phyloP scores from a whole-genome alignment of 495 filamentous ascomycete species.

The Penicillium canariense region DNA sequence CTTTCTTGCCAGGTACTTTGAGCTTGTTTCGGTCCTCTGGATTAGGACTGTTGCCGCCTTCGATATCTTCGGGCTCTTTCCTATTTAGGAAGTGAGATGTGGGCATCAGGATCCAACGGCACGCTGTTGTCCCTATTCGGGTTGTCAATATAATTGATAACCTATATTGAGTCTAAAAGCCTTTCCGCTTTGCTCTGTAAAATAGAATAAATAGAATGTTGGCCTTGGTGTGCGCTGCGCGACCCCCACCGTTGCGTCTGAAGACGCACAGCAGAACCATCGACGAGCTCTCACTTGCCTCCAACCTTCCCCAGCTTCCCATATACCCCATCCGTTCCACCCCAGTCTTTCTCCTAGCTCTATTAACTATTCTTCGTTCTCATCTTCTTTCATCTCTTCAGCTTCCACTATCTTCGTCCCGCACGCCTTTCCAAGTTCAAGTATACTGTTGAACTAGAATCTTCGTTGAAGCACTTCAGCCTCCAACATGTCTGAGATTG shows the following conservation, averaged over 20 bases:
- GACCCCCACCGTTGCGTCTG: background rate
- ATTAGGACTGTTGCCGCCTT: background rate
- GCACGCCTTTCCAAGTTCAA: background rate
- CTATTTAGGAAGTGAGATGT: background rate
- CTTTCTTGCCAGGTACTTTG: background rate
- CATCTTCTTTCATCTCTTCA: background rate
- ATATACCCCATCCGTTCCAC: background rate
- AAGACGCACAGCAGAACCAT: too few species aligned
- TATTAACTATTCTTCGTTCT: background rate
- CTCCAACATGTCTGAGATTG: conserved; percentile 5
- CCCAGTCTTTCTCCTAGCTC: background rate
- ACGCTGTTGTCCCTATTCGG: background rate
- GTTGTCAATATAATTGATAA: background rate
- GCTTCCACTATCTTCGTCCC: background rate
- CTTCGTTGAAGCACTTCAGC: background rate
- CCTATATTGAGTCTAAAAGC: too few species aligned
- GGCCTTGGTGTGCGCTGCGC: background rate
- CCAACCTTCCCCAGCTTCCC: background rate
- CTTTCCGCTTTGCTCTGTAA: background rate
- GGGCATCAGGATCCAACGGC: background rate
- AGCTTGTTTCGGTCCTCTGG: too few species aligned
- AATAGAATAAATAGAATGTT: background rate
- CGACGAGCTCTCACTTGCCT: background rate
- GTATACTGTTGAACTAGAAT: background rate
- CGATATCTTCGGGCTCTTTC: background rate